phyloP scores from a whole-genome alignment of 306 rosid species.

The Ammopiptanthus mongolicus region DNA sequence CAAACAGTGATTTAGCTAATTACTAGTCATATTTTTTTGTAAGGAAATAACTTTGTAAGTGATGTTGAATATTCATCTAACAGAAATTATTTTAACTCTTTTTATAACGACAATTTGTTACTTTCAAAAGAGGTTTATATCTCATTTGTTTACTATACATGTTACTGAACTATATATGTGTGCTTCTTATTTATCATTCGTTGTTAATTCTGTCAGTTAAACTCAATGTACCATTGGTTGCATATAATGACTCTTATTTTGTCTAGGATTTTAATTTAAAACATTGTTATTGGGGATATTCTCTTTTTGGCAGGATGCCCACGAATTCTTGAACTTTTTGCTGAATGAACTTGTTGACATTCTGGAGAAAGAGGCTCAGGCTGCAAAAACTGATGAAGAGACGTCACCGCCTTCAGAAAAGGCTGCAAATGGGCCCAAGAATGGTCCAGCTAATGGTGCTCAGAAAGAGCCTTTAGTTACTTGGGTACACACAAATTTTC shows the following conservation, averaged over 20 bases:
- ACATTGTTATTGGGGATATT: constrained; percentile 20
- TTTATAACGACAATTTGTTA: not conserved
- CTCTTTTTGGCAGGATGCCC: constrained; percentile 81
- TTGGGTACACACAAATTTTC: constrained; percentile 99
- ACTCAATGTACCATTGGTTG: not conserved
- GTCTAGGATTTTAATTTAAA: constrained; percentile 8
- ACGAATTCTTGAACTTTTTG: constrained; percentile 96
- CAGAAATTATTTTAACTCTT: not conserved
- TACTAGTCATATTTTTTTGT: not conserved
- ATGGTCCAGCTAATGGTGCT: constrained; percentile 66
- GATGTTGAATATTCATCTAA: not conserved
- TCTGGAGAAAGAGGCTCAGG: constrained; percentile 95
- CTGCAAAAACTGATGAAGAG: constrained; percentile 72
- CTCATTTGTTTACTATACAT: not conserved
- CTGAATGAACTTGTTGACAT: constrained; percentile 97
- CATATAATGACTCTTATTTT: not conserved
- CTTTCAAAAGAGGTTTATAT: not conserved
- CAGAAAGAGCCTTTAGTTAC: constrained; percentile 87
- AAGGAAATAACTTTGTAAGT: not conserved
- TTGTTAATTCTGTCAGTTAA: not conserved
- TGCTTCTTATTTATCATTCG: not conserved
- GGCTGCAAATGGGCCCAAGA: constrained; percentile 67
- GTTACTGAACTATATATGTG: not conserved
- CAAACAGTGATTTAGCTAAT: not conserved
- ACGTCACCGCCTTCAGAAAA: constrained; percentile 67